Conservation (phyloP, 352 stramenopile genomes). For the Chrysophaeum taylorii region DNA sequence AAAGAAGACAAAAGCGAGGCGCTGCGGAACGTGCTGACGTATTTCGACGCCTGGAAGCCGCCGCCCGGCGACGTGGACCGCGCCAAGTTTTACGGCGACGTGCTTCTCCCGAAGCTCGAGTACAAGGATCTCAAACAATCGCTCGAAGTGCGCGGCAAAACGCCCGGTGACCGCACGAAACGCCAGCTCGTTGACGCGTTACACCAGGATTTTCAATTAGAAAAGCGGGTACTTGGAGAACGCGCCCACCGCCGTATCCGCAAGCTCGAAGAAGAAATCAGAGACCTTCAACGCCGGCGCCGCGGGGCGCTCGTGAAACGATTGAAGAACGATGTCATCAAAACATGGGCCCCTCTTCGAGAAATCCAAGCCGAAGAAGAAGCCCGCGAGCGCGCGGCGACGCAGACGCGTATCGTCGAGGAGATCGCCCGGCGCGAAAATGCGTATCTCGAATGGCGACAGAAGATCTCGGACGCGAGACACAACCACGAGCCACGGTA, state of each 20-base stretch:
- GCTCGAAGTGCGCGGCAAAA: slow-evolving; percentile 56
- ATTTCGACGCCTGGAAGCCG: slow-evolving; percentile 70
- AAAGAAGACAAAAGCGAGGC: slow-evolving; percentile 37
- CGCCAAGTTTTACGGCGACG: slow-evolving; percentile 66
- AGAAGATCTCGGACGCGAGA: slow-evolving; percentile 8
- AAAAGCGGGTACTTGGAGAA: slow-evolving; percentile 46
- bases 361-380: slow-evolving; percentile 38
- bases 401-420: slow-evolving; percentile 27
- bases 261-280: slow-evolving; percentile 33
- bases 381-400: slow-evolving; percentile 24
- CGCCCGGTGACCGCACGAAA: slow-evolving; percentile 64
- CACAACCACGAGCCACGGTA: slow-evolving; percentile 37
- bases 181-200: slow-evolving; percentile 64
- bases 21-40: slow-evolving; percentile 47
- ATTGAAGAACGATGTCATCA: slow-evolving; percentile 34
- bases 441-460: slow-evolving; percentile 30
- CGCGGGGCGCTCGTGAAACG: slow-evolving; percentile 34
- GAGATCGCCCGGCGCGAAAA: slow-evolving; percentile 29
- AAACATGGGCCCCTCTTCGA: slow-evolving; percentile 37
- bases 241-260: slow-evolving; percentile 27
- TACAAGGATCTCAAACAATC: slow-evolving; percentile 60
- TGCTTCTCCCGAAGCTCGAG: slow-evolving; percentile 57
- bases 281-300: slow-evolving; percentile 28
- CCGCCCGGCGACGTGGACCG: slow-evolving; percentile 62
- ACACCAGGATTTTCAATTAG: slow-evolving; percentile 65